phyloP scores from a whole-genome alignment of 1,284 basidiomycete genomes.

The Tilletia walkeri region DNA sequence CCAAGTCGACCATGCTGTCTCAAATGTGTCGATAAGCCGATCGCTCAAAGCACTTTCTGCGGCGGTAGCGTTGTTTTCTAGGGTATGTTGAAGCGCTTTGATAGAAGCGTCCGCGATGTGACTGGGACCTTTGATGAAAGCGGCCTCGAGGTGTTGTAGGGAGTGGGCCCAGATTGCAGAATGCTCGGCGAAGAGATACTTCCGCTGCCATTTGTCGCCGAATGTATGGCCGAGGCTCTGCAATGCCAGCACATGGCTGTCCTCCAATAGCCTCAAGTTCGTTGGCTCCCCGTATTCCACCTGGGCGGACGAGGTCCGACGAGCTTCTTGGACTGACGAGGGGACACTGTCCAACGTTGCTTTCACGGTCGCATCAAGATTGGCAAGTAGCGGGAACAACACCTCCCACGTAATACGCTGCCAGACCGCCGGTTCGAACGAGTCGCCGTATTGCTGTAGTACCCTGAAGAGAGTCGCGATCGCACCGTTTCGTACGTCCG shows the following conservation, averaged over 20 bases:
- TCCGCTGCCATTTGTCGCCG: conserved; percentile 71
- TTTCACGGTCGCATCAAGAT: conserved; percentile 59
- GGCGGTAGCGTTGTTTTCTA: conserved; percentile 27
- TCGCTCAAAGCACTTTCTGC: neutral
- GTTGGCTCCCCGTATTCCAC: conserved; percentile 78
- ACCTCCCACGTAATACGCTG: conserved; percentile 64
- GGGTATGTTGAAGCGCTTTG: conserved; percentile 58
- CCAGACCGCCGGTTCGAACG: conserved; percentile 77
- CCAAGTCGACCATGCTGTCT: conserved; percentile 22
- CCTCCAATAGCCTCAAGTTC: conserved; percentile 66
- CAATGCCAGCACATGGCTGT: conserved; percentile 80
- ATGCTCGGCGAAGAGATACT: conserved; percentile 64
- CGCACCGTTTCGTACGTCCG: conserved; percentile 85
- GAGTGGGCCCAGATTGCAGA: conserved; percentile 18
- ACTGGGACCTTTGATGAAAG: conserved; percentile 38
- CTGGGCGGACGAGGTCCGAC: neutral
- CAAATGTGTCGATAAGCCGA: conserved; percentile 14
- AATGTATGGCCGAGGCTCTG: conserved; percentile 81
- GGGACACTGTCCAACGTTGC: conserved; percentile 49
- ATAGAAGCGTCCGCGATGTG: conserved; percentile 40
- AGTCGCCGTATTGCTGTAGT: conserved; percentile 85
- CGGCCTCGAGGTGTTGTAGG: conserved; percentile 24
- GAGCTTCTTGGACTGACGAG: conserved; percentile 16
- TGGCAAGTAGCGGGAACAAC: conserved; percentile 80
- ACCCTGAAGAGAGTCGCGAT: conserved; percentile 93